Evolutionary conservation across 768 basidiomycete genomes (phyloP).

Genomic region (Botryobasidium botryosum): DNA sequence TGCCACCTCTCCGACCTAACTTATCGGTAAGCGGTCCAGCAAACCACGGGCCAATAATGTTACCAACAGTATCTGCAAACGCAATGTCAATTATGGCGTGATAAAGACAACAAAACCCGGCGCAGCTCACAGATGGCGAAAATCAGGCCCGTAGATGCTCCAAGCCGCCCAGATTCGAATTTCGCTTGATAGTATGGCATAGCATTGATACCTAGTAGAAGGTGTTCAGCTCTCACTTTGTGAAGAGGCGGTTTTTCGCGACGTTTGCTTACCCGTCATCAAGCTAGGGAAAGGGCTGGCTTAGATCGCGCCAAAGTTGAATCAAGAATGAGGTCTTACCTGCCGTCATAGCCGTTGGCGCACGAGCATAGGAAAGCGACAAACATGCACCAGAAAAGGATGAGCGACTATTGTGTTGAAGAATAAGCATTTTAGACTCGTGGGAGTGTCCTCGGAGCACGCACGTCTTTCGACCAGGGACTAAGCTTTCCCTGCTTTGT

Average conservation of each 20-base stretch:
- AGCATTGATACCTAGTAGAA: conserved; percentile 4
- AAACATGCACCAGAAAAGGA: conserved; percentile 16
- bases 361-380: conserved; percentile 18
- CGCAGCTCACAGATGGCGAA: conserved; percentile 15
- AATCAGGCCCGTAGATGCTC: conserved; percentile 15
- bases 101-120: neutral
- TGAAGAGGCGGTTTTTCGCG: conserved; percentile 12
- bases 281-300: neutral
- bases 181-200: conserved; percentile 15
- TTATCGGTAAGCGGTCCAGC: conserved; percentile 19
- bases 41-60: conserved; percentile 18
- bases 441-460: neutral
- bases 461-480: conserved; percentile 15
- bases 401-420: conserved; percentile 6
- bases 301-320: neutral
- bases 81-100: neutral
- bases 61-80: conserved; percentile 16
- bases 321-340: neutral
- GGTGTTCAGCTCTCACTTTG: neutral
- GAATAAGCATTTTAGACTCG: neutral
- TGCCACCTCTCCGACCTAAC: conserved; percentile 19
- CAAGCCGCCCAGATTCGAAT: conserved; percentile 14
- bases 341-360: conserved; percentile 18
- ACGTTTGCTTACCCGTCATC: conserved; percentile 2
- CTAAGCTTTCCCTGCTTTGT: conserved; percentile 12